Percentiles rank a stretch among this genome's conserved stretches.
These are phyloP conservation scores for Tilletiopsis washingtonensis DNA, from an alignment of 1,284 basidiomycete genomes.

Conservation along the genomic window DNA sequence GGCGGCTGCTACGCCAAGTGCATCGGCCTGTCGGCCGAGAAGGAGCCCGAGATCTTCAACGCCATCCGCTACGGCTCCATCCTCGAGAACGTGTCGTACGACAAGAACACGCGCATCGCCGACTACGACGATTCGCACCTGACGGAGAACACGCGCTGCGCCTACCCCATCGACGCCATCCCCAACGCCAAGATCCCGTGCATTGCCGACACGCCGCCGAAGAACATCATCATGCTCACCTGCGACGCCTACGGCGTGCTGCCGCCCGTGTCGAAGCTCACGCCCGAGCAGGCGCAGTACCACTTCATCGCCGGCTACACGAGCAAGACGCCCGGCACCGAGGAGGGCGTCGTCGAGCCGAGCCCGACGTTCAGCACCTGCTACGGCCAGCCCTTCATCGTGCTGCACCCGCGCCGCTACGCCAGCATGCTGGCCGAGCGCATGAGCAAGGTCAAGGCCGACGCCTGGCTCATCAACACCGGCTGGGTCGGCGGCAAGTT, in stretches of 20 bases:
- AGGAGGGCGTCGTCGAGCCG: slow-evolving; percentile 94
- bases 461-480: slow-evolving; percentile 99
- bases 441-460: slow-evolving; percentile 81
- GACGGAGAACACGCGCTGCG: slow-evolving; percentile 96
- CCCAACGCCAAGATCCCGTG: slow-evolving; percentile 70
- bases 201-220: slow-evolving; percentile 46
- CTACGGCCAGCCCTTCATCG: slow-evolving; percentile 98
- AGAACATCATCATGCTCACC: slow-evolving; percentile 95
- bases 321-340: slow-evolving; percentile 88
- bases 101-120: slow-evolving; percentile 71
- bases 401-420: slow-evolving; percentile 74
- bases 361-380: slow-evolving; percentile 99
- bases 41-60: slow-evolving; percentile 93
- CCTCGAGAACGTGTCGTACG: slow-evolving; percentile 98
- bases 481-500: slow-evolving; percentile 96
- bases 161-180: slow-evolving; percentile 59
- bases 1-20: slow-evolving; percentile 99
- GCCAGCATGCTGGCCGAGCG: slow-evolving; percentile 93
- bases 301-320: slow-evolving; percentile 58
- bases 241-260: slow-evolving; percentile 98
- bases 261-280: slow-evolving; percentile 86
- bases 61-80: slow-evolving; percentile 93
- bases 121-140: slow-evolving; percentile 96
- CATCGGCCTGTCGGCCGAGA: slow-evolving; percentile 91
- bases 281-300: slow-evolving; percentile 91